Evolutionary conservation across 2,329 filamentous ascomycete species (phyloP).

Genomic region (Trichoderma lentiforme): DNA sequence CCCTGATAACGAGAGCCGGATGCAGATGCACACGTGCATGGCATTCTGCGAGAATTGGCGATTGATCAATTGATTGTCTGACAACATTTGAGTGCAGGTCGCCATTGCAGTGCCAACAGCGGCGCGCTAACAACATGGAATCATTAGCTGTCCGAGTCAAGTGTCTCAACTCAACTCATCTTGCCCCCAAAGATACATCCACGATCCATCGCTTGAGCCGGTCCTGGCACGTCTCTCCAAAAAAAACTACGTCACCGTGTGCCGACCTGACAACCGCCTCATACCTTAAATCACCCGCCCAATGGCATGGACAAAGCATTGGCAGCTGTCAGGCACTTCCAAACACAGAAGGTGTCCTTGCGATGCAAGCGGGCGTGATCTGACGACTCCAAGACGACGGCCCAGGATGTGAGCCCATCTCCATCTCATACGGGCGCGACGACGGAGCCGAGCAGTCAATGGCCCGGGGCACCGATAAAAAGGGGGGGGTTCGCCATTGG

Average conservation of each 20-base stretch:
- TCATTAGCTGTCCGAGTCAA: not conserved
- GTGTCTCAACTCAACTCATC: not conserved
- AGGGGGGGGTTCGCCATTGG: not conserved
- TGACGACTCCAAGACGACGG: not conserved
- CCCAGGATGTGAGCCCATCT: not conserved
- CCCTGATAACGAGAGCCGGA: not conserved
- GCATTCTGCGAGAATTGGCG: not conserved
- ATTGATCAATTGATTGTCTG: not conserved
- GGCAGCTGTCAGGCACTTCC: not conserved
- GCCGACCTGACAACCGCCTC: not conserved
- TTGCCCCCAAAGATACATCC: not conserved
- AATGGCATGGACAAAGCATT: not conserved
- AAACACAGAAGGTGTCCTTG: not conserved
- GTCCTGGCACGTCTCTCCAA: not conserved
- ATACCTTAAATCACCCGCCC: not conserved
- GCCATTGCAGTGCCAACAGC: not conserved
- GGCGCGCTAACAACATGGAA: not conserved
- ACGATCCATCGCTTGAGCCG: not conserved
- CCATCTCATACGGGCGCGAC: not conserved
- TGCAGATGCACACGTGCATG: not conserved
- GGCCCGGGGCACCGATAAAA: not conserved
- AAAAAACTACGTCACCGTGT: slow-evolving; percentile 3
- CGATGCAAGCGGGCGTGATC: not conserved
- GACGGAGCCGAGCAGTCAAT: not conserved
- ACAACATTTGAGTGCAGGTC: not conserved